A percentile compares a stretch with the other conserved stretches of the same genome.
Conservation (phyloP, 2,329 filamentous ascomycete genomes). For the Bisporella sp. region DNA sequence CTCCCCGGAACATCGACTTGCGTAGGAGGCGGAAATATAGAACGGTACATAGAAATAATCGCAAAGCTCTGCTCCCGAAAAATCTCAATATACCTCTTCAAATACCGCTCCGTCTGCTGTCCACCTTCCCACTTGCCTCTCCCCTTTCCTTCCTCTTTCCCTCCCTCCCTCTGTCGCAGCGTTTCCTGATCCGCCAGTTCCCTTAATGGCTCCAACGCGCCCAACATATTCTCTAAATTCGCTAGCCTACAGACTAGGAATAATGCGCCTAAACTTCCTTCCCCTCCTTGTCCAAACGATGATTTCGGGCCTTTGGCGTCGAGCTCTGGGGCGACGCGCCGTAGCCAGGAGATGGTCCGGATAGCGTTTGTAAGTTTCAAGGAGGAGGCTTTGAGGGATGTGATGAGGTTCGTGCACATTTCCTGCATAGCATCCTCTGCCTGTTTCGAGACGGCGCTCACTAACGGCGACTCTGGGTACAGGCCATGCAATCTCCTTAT, state of each 20-base stretch:
- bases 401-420: conserved; percentile 79
- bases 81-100: conserved; percentile 95
- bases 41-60: conserved; percentile 90
- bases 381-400: conserved; percentile 65
- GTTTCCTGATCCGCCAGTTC: conserved; percentile 87
- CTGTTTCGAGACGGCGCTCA: conserved; percentile 66
- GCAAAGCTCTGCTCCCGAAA: conserved; percentile 97
- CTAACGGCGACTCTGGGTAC: conserved; percentile 71
- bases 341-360: conserved; percentile 84
- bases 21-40: conserved; percentile 69
- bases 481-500: conserved; percentile 78
- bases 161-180: conserved; percentile 31
- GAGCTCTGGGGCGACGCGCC: conserved; percentile 78
- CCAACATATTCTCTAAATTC: conserved; percentile 71
- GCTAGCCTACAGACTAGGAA: conserved; percentile 83
- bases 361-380: conserved; percentile 87
- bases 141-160: conserved; percentile 13
- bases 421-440: conserved; percentile 83
- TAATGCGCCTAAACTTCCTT: conserved; percentile 71
- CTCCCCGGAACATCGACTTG: conserved; percentile 6
- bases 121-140: conserved; percentile 54
- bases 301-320: conserved; percentile 33
- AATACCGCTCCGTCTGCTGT: conserved; percentile 87
- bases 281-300: conserved; percentile 28
- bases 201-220: conserved; percentile 75